Conservation (phyloP, 2,329 filamentous ascomycete genomes). For the Fusarium udum region DNA sequence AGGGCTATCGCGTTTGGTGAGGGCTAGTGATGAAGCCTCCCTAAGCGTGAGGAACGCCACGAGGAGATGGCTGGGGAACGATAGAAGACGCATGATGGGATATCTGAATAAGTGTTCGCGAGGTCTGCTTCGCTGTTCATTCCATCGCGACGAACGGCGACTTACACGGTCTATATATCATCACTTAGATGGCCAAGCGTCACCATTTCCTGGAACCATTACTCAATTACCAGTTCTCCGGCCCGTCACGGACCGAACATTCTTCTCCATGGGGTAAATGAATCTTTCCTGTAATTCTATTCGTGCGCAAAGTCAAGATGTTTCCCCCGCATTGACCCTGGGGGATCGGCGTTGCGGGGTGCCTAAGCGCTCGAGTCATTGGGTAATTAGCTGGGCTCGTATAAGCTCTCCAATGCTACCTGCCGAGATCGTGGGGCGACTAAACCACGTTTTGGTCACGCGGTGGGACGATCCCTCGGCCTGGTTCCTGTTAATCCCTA, state of each 20-base stretch:
- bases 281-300: not conserved
- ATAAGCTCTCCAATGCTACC: not conserved
- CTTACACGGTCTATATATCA: not conserved
- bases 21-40: not conserved
- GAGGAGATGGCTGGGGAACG: not conserved
- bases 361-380: conserved; percentile 26
- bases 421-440: not conserved
- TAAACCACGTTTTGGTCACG: not conserved
- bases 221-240: not conserved
- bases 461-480: not conserved
- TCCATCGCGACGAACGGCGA: not conserved
- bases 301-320: conserved; percentile 9
- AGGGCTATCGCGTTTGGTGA: conserved; percentile 44
- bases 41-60: not conserved
- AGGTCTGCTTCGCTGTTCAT: too few species aligned
- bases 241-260: conserved; percentile 5
- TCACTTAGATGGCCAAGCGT: too few species aligned
- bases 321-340: conserved; percentile 10
- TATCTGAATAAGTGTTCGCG: not conserved
- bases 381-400: not conserved
- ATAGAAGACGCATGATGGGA: conserved; percentile 6
- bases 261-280: not conserved
- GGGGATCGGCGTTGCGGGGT: conserved; percentile 25
- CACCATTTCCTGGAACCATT: not conserved
- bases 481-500: not conserved